These are phyloP conservation scores for Cladosporium halotolerans DNA, from an alignment of 2,329 filamentous ascomycete species.

Conservation along the genomic window DNA sequence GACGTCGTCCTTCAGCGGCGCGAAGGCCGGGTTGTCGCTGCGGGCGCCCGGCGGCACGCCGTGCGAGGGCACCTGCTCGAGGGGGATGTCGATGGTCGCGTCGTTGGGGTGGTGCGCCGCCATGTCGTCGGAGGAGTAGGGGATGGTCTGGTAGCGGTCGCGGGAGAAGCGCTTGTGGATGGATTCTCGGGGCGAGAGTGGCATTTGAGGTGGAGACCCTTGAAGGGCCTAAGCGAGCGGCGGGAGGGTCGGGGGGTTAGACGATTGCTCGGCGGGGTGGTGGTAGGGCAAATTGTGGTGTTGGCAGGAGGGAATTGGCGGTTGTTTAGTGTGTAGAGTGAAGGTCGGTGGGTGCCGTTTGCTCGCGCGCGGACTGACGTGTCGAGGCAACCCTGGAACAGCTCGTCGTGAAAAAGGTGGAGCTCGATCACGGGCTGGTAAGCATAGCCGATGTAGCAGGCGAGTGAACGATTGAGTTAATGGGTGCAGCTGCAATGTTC, in stretches of 20 bases:
- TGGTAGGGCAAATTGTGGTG: neutral
- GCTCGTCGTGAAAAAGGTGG: conserved; percentile 4
- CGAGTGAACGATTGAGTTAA: conserved; percentile 5
- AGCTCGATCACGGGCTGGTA: neutral
- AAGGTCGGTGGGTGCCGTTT: neutral
- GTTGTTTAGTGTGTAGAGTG: neutral
- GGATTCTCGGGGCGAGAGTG: conserved; percentile 9
- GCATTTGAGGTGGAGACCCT: conserved; percentile 1
- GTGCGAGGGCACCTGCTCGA: conserved; percentile 48
- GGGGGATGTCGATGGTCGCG: conserved; percentile 56
- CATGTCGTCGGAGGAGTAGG: conserved; percentile 14
- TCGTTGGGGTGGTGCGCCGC: conserved; percentile 35
- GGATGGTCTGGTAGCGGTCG: conserved; percentile 24
- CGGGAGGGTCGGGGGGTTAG: neutral
- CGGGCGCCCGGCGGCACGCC: conserved; percentile 28
- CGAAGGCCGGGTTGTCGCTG: conserved; percentile 31
- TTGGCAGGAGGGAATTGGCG: neutral
- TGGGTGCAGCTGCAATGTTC: neutral
- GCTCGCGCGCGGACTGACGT: conserved; percentile 4
- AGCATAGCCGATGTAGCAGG: conserved; percentile 2
- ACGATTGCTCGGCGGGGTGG: neutral
- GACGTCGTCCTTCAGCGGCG: conserved; percentile 24
- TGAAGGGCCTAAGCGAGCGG: conserved; percentile 4
- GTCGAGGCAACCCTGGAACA: neutral
- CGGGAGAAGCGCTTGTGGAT: conserved; percentile 24